These are phyloP conservation scores for Sporothrix brunneoviolacea DNA, from an alignment of 2,329 filamentous ascomycete species.

Conservation along the genomic window DNA sequence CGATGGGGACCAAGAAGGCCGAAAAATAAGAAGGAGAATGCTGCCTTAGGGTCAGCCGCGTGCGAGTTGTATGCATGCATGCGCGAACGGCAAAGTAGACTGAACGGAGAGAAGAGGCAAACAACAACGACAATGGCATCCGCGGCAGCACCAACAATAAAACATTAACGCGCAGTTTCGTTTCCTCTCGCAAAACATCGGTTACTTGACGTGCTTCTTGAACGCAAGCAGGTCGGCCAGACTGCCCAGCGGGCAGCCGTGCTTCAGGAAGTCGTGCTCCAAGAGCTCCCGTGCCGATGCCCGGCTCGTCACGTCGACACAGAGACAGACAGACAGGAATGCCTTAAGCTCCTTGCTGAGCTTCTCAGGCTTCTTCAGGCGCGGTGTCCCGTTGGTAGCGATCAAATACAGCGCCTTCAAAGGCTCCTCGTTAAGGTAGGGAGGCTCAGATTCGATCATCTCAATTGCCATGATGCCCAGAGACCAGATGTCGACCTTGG, in stretches of 20 bases:
- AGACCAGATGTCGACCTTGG: conserved; percentile 98
- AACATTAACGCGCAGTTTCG: neutral
- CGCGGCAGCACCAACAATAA: neutral
- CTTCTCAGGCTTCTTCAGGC: conserved; percentile 97
- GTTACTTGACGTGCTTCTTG: conserved; percentile 64
- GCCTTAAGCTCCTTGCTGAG: conserved; percentile 96
- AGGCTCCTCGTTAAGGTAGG: conserved; percentile 95
- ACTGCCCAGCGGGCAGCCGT: conserved; percentile 76
- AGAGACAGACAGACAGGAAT: conserved; percentile 92
- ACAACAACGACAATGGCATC: neutral
- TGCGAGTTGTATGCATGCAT: too few relatives aligned
- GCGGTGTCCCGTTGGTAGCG: conserved; percentile 92
- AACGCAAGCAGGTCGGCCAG: conserved; percentile 84
- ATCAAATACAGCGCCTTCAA: conserved; percentile 96
- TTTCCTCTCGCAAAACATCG: neutral
- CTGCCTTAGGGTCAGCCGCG: too few relatives aligned
- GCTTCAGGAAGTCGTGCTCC: conserved; percentile 88
- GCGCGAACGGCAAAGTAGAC: too few relatives aligned
- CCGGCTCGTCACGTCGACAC: conserved; percentile 90
- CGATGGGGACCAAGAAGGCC: neutral
- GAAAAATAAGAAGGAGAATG: neutral
- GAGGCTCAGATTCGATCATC: conserved; percentile 98
- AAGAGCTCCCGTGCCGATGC: conserved; percentile 87
- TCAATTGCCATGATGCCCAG: conserved; percentile 99
- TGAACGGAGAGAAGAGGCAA: neutral